Evolutionary conservation across 176 grass and related monocot genomes (phyloP).

Genomic region (Bonia amplexicaulis): DNA sequence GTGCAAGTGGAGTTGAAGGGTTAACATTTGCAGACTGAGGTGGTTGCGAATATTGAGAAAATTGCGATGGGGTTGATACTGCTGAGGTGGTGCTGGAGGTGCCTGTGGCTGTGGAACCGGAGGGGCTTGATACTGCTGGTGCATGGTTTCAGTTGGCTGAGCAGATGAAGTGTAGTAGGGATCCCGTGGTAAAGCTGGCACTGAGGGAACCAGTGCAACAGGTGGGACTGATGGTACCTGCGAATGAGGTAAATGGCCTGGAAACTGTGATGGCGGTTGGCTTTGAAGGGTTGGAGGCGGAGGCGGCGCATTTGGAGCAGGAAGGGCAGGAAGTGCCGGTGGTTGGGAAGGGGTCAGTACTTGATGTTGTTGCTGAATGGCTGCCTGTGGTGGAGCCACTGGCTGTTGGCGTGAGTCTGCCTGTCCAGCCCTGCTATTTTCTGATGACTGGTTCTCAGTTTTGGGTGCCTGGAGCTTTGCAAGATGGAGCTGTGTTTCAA

Average conservation of each 20-base stretch:
- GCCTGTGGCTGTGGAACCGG: slow-evolving; percentile 38
- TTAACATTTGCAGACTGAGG: slow-evolving; percentile 29
- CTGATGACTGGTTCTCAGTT: slow-evolving; percentile 9
- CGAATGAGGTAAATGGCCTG: slow-evolving; percentile 32
- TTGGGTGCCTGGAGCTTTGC: slow-evolving; percentile 55
- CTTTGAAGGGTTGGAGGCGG: slow-evolving; percentile 41
- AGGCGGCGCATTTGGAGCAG: slow-evolving; percentile 65
- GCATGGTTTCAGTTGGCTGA: slow-evolving; percentile 45
- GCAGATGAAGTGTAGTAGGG: slow-evolving; percentile 42
- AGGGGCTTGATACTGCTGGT: slow-evolving; percentile 60
- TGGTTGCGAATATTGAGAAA: slow-evolving; percentile 52
- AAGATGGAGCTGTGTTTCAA: slow-evolving; percentile 78
- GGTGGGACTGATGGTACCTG: slow-evolving; percentile 41
- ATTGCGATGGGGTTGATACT: slow-evolving; percentile 48
- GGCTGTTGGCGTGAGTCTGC: slow-evolving; percentile 18
- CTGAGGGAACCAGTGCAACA: slow-evolving; percentile 21
- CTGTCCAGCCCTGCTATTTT: slow-evolving; percentile 32
- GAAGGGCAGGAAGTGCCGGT: slow-evolving; percentile 38
- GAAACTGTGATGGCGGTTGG: slow-evolving; percentile 45
- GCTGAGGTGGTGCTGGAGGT: slow-evolving; percentile 37
- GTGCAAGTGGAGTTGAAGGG: slow-evolving; percentile 34
- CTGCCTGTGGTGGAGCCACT: slow-evolving; percentile 26
- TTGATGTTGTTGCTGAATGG: slow-evolving; percentile 41
- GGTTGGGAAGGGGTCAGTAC: slow-evolving; percentile 36
- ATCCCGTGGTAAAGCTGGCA: slow-evolving; percentile 36